Conservation (phyloP, 768 basidiomycete genomes). For the Podaxis rugospora region DNA sequence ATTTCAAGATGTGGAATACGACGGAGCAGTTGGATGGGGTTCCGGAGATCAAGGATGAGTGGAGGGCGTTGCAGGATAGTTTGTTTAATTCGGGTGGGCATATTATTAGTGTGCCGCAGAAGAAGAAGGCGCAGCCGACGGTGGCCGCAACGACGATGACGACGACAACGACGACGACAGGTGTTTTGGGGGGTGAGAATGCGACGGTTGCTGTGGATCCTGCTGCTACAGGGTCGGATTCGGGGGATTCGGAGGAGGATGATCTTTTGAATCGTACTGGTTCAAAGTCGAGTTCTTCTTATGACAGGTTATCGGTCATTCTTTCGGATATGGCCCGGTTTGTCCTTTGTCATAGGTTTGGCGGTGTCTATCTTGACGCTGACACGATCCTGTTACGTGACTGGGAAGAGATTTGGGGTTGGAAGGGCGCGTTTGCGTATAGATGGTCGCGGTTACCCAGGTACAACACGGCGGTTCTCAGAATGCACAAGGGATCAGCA, state of each 20-base stretch:
- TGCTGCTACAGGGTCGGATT: neutral
- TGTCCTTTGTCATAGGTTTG: slow-evolving; percentile 88
- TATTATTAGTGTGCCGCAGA: slow-evolving; percentile 55
- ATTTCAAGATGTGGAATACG: slow-evolving; percentile 96
- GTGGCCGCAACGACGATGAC: slow-evolving; percentile 13
- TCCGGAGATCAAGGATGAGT: slow-evolving; percentile 83
- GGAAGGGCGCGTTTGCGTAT: slow-evolving; percentile 92
- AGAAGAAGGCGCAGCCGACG: slow-evolving; percentile 24
- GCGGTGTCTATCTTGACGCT: slow-evolving; percentile 92
- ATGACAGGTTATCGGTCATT: slow-evolving; percentile 89
- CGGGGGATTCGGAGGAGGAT: slow-evolving; percentile 40
- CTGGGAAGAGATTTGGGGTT: slow-evolving; percentile 97
- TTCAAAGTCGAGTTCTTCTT: slow-evolving; percentile 81
- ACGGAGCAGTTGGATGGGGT: slow-evolving; percentile 91
- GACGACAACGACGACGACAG: slow-evolving; percentile 16
- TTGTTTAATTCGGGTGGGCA: slow-evolving; percentile 88
- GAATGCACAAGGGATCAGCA: slow-evolving; percentile 85
- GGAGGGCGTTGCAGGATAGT: slow-evolving; percentile 66
- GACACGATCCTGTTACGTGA: slow-evolving; percentile 90
- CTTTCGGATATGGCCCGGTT: slow-evolving; percentile 97
- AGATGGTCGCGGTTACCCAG: slow-evolving; percentile 89
- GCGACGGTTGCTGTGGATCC: slow-evolving; percentile 43
- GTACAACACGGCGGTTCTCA: slow-evolving; percentile 92
- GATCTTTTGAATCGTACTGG: slow-evolving; percentile 73
- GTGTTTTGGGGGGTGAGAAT: slow-evolving; percentile 25